Evolutionary conservation across 495 filamentous ascomycete species (phyloP).

Genomic region (Podospora didyma): DNA sequence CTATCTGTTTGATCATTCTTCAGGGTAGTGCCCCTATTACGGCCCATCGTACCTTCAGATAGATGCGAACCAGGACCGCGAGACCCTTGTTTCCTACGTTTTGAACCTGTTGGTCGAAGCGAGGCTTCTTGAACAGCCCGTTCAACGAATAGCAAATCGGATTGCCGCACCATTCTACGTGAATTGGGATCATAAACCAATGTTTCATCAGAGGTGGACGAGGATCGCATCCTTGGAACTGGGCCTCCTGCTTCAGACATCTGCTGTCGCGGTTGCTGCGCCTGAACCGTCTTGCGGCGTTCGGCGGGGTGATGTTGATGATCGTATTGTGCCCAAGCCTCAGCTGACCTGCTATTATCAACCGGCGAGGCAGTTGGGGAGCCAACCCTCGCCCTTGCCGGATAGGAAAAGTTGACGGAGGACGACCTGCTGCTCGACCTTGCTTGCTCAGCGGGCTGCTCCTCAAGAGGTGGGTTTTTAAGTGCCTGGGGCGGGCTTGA

Average conservation of each 20-base stretch:
- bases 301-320: background rate
- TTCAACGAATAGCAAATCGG: constrained; percentile 31
- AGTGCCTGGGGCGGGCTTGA: constrained; percentile 25
- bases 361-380: constrained; percentile 28
- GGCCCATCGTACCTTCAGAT: constrained; percentile 33
- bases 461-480: background rate
- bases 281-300: background rate
- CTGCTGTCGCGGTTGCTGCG: constrained; percentile 4
- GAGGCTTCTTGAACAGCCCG: constrained; percentile 42
- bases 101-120: constrained; percentile 46
- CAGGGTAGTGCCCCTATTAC: constrained; percentile 22
- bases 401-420: constrained; percentile 86
- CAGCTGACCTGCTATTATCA: constrained; percentile 2
- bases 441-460: constrained; percentile 8
- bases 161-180: constrained; percentile 47
- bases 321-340: background rate
- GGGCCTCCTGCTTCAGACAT: constrained; percentile 2
- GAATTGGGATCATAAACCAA: constrained; percentile 58
- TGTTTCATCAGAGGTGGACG: constrained; percentile 27
- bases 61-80: constrained; percentile 30
- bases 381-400: constrained; percentile 38
- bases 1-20: constrained; percentile 31
- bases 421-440: constrained; percentile 57
- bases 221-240: constrained; percentile 17
- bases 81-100: constrained; percentile 48